These are phyloP conservation scores for Penstemon davidsonii DNA, from an alignment of 257 asterid species.

Conservation along the genomic window DNA sequence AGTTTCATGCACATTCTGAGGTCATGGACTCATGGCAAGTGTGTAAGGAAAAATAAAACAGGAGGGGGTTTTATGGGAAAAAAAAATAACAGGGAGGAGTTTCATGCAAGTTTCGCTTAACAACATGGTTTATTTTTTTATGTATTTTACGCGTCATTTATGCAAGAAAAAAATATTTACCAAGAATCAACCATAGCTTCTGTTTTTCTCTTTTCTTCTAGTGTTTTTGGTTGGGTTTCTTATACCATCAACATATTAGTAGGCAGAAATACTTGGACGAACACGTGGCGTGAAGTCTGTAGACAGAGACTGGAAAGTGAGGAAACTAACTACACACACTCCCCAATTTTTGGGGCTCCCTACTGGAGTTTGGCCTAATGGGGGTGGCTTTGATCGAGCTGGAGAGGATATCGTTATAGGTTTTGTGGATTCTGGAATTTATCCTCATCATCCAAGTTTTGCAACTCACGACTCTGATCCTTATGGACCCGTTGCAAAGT, in stretches of 20 bases:
- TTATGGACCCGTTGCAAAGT: slow-evolving; percentile 81
- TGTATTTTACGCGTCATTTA: too few relatives aligned
- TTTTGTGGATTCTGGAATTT: slow-evolving; percentile 94
- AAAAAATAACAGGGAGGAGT: too few relatives aligned
- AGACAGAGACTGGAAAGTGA: slow-evolving; percentile 96
- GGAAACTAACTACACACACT: slow-evolving; percentile 92
- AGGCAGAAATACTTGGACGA: slow-evolving; percentile 84
- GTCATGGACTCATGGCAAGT: too few relatives aligned
- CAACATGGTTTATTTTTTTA: too few relatives aligned
- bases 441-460: slow-evolving; percentile 92
- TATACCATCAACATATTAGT: slow-evolving; percentile 45
- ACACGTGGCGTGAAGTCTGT: slow-evolving; percentile 91
- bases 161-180: too few relatives aligned
- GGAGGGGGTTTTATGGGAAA: too few relatives aligned
- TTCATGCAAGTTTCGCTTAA: too few relatives aligned
- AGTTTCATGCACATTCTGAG: too few relatives aligned
- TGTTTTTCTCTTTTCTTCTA: neutral
- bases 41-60: too few relatives aligned
- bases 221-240: slow-evolving; percentile 35
- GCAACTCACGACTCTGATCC: slow-evolving; percentile 69
- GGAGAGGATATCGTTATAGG: slow-evolving; percentile 96
- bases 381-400: slow-evolving; percentile 93
- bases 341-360: slow-evolving; percentile 98
- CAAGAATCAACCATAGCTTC: neutral
- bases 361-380: slow-evolving; percentile 97